Conservation (phyloP, 139 green algal species). For the Picocystis salinarum region DNA sequence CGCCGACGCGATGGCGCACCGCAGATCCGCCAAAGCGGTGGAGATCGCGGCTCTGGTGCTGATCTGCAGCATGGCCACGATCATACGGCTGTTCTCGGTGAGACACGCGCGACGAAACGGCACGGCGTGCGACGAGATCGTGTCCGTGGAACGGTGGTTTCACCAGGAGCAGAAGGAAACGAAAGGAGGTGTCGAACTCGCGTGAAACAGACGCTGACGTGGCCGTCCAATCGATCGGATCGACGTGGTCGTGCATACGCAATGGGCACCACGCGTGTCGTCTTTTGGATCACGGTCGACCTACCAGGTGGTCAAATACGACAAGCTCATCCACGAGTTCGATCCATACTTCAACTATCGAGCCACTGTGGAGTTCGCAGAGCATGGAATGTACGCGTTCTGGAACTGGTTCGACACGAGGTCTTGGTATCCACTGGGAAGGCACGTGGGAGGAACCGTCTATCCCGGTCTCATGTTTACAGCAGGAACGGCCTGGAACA, state of each 20-base stretch:
- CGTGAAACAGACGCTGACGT: too few species aligned
- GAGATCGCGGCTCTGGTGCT: slow-evolving; percentile 27
- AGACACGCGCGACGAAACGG: too few species aligned
- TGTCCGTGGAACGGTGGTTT: too few species aligned
- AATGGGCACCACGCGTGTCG: too few species aligned
- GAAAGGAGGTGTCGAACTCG: too few species aligned
- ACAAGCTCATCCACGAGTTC: slow-evolving; percentile 75
- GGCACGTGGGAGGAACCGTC: slow-evolving; percentile 67
- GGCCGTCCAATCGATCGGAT: too few species aligned
- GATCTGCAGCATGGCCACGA: slow-evolving; percentile 46
- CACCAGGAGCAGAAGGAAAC: too few species aligned
- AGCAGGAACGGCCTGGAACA: slow-evolving; percentile 30
- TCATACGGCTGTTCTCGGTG: slow-evolving; percentile 71
- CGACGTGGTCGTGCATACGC: too few species aligned
- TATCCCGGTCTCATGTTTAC: slow-evolving; percentile 87
- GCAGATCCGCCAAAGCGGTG: too few species aligned
- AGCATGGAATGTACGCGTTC: slow-evolving; percentile 58
- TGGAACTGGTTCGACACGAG: slow-evolving; percentile 84
- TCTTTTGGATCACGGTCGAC: too few species aligned
- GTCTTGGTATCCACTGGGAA: slow-evolving; percentile 69
- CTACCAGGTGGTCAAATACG: slow-evolving; percentile 68
- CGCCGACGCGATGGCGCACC: too few species aligned
- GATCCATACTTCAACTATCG: slow-evolving; percentile 78
- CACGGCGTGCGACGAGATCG: too few species aligned
- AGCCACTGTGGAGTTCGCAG: slow-evolving; percentile 54